Evolutionary conservation across 305 asterid genomes (phyloP).

Genomic region (Fraxinus greggii): DNA sequence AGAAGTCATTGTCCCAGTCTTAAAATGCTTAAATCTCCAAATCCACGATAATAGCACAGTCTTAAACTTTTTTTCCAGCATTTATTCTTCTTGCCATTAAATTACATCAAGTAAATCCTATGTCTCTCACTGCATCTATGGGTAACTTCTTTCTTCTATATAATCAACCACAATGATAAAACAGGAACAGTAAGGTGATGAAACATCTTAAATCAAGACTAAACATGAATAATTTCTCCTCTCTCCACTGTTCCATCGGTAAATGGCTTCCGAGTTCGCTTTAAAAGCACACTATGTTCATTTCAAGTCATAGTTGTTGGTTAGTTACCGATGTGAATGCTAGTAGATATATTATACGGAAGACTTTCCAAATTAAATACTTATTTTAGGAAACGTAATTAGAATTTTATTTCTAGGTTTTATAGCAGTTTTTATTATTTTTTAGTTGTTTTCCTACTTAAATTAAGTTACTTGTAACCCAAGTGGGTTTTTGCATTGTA

Average conservation of each 20-base stretch:
- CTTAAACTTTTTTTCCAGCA: neutral
- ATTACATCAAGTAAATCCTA: neutral
- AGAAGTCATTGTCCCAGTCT: neutral
- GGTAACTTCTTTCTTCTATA: neutral
- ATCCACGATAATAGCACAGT: neutral
- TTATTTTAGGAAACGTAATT: neutral
- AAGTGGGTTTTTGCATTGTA: neutral
- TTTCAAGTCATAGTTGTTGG: neutral
- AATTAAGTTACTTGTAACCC: neutral
- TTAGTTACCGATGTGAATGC: neutral
- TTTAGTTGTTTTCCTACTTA: neutral
- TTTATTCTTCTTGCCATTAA: neutral
- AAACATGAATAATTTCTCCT: neutral
- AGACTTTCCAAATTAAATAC: neutral
- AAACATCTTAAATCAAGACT: neutral
- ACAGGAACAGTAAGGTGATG: neutral
- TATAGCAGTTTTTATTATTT: neutral
- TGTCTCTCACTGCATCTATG: neutral
- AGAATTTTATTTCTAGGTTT: neutral
- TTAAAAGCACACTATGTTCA: neutral
- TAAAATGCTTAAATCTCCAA: neutral
- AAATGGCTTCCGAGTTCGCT: neutral
- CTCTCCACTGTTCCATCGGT: neutral
- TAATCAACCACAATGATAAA: neutral
- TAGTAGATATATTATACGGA: neutral